Evolutionary conservation across 1,284 basidiomycete genomes (phyloP).

Genomic region (Tremellales sp.): DNA sequence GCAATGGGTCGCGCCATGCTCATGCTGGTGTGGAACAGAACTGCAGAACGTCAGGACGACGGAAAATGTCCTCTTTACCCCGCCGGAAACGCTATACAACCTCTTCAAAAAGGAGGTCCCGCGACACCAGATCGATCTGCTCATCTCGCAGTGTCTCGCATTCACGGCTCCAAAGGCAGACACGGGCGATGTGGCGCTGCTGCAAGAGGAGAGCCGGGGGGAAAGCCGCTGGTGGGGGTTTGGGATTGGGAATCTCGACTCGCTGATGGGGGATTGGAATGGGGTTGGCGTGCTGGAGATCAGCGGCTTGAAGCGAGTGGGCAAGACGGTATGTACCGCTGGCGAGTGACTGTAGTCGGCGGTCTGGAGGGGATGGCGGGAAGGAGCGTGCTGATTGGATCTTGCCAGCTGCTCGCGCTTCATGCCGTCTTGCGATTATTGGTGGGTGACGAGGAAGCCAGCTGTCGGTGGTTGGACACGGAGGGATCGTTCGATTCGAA

Average conservation of each 20-base stretch:
- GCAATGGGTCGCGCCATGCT: not conserved
- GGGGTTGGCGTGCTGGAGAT: conserved; percentile 37
- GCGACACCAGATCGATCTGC: conserved; percentile 20
- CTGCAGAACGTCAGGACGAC: conserved; percentile 30
- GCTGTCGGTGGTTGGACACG: conserved; percentile 44
- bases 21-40: conserved; percentile 13
- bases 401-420: conserved; percentile 36
- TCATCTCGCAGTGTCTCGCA: conserved; percentile 17
- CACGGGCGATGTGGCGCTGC: conserved; percentile 6
- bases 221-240: conserved; percentile 32
- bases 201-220: conserved; percentile 1
- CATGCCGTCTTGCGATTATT: conserved; percentile 36
- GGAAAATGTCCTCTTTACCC: conserved; percentile 38
- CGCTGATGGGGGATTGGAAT: conserved; percentile 24
- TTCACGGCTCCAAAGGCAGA: conserved; percentile 12
- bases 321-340: conserved; percentile 37
- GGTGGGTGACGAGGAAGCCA: conserved; percentile 13
- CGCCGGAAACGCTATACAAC: conserved; percentile 11
- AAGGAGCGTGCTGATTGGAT: too few relatives aligned
- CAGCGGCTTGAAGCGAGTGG: conserved; percentile 35
- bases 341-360: too few relatives aligned
- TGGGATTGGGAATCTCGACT: conserved; percentile 30
- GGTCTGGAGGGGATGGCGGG: too few relatives aligned
- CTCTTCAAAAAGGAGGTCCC: conserved; percentile 9
- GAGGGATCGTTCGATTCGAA: conserved; percentile 39